Conservation (phyloP, 768 basidiomycete genomes). For the Mycena chlorophos region DNA sequence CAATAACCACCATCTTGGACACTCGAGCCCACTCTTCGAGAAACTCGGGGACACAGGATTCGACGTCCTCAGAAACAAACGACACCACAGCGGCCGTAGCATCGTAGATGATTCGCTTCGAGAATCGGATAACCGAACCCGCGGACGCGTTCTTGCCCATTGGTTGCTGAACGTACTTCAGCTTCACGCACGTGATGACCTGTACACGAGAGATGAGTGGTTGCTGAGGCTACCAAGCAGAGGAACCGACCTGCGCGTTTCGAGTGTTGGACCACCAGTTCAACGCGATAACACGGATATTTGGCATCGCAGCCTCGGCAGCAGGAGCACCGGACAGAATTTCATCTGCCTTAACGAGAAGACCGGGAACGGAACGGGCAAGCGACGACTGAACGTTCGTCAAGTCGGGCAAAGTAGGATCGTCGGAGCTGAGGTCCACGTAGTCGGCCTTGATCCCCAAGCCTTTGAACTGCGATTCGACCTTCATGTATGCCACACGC, state of each 20-base stretch:
- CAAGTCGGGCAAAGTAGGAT: slow-evolving; percentile 45
- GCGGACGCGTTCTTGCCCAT: slow-evolving; percentile 68
- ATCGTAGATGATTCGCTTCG: slow-evolving; percentile 88
- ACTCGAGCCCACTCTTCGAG: slow-evolving; percentile 91
- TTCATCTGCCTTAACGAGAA: slow-evolving; percentile 80
- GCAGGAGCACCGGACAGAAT: slow-evolving; percentile 83
- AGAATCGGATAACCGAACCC: slow-evolving; percentile 73
- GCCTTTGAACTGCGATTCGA: slow-evolving; percentile 84
- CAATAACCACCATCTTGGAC: slow-evolving; percentile 92
- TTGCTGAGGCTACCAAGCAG: slow-evolving; percentile 4
- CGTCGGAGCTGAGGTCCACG: slow-evolving; percentile 57
- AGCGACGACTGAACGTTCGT: slow-evolving; percentile 69
- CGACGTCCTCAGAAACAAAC: slow-evolving; percentile 83
- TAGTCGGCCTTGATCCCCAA: slow-evolving; percentile 77
- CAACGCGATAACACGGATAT: slow-evolving; percentile 83
- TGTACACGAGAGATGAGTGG: slow-evolving; percentile 26
- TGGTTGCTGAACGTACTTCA: slow-evolving; percentile 87
- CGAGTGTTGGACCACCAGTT: slow-evolving; percentile 86
- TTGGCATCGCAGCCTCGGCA: slow-evolving; percentile 90
- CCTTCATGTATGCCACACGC: slow-evolving; percentile 84
- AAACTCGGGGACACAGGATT: slow-evolving; percentile 88
- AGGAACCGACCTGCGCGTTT: slow-evolving; percentile 58
- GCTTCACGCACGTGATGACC: slow-evolving; percentile 87
- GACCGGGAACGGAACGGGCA: slow-evolving; percentile 74
- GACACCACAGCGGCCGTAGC: slow-evolving; percentile 85